These are phyloP conservation scores for Rhododendron griersonianum DNA, from an alignment of 148 eudicot genomes.

Conservation along the genomic window DNA sequence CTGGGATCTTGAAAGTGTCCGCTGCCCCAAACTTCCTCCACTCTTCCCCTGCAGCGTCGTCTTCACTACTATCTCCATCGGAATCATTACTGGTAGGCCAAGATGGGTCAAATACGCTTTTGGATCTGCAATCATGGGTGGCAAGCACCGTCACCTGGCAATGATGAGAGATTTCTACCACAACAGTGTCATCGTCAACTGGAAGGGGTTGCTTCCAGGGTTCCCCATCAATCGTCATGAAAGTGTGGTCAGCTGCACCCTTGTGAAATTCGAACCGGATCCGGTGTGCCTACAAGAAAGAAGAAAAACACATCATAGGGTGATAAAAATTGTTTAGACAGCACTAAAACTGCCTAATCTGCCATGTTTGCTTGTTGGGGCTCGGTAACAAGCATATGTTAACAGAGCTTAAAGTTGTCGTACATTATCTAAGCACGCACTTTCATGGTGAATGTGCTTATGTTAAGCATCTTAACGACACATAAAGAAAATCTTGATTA, in stretches of 20 bases:
- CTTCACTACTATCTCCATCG: slow-evolving; percentile 30
- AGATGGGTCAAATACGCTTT: slow-evolving; percentile 50
- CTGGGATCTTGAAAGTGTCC: slow-evolving; percentile 73
- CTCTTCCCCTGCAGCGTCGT: slow-evolving; percentile 59
- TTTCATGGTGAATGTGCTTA: not conserved
- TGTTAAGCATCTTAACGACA: not conserved
- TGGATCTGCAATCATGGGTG: slow-evolving; percentile 44
- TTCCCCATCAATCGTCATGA: slow-evolving; percentile 96
- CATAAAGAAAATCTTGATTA: not conserved
- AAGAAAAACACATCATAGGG: not conserved
- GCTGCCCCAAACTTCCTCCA: slow-evolving; percentile 91
- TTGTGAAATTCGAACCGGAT: slow-evolving; percentile 81
- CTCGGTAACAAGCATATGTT: not conserved
- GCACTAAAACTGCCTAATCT: not conserved
- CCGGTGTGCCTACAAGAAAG: slow-evolving; percentile 47
- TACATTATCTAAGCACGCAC: not conserved
- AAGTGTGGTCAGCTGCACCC: slow-evolving; percentile 71
- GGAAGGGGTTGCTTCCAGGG: slow-evolving; percentile 98
- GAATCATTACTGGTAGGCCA: slow-evolving; percentile 18
- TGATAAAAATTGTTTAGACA: not conserved
- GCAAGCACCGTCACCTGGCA: slow-evolving; percentile 93
- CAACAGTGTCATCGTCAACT: slow-evolving; percentile 67
- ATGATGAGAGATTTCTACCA: slow-evolving; percentile 74
- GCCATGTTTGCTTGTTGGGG: not conserved
- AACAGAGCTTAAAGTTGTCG: not conserved